Percentiles rank a stretch among this genome's conserved stretches.
These are phyloP conservation scores for Aspergillus udagawae DNA, from an alignment of 2,329 filamentous ascomycete genomes.

Conservation along the genomic window DNA sequence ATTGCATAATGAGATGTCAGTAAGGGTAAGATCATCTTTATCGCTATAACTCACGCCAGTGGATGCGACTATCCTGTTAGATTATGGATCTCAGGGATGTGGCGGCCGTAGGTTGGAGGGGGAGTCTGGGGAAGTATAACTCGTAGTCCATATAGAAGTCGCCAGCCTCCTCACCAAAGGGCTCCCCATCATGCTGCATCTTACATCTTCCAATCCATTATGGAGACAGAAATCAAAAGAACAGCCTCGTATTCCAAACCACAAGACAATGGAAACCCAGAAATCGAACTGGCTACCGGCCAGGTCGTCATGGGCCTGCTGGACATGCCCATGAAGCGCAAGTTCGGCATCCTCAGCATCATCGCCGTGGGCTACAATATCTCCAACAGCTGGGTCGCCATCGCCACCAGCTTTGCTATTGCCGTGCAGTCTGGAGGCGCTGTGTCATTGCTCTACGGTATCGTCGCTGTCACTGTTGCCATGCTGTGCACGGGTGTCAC, in stretches of 20 bases:
- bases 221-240: background rate
- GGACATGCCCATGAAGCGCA: conserved; percentile 19
- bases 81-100: background rate
- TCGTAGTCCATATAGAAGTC: background rate
- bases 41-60: background rate
- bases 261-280: background rate
- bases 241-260: background rate
- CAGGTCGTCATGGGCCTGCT: conserved; percentile 16
- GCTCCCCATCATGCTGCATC: background rate
- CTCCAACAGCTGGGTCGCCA: conserved; percentile 23
- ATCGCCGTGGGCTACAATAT: conserved; percentile 23
- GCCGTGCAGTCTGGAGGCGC: conserved; percentile 20
- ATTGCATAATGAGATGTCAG: background rate
- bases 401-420: conserved; percentile 22
- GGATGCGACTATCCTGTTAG: background rate
- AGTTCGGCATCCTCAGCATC: conserved; percentile 21
- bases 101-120: background rate
- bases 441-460: conserved; percentile 19
- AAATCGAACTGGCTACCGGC: conserved; percentile 17
- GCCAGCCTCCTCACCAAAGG: background rate
- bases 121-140: background rate
- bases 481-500: conserved; percentile 21
- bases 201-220: background rate
- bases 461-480: conserved; percentile 16
- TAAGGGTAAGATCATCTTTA: background rate